Percentiles rank a stretch among this genome's conserved stretches.
Conservation (phyloP, 75 land plant genomes). For the Pinus albicaulis region DNA sequence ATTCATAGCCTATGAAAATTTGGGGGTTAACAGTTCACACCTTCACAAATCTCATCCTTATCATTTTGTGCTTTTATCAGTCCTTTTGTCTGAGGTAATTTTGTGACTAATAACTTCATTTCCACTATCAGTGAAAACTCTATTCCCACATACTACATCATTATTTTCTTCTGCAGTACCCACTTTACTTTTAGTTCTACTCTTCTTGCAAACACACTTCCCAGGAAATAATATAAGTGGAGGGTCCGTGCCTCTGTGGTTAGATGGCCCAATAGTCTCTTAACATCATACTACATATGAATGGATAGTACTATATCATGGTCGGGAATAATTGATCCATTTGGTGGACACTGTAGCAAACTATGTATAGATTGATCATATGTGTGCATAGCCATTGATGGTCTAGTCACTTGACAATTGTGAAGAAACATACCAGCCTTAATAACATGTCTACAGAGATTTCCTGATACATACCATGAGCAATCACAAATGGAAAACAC, state of each 20-base stretch:
- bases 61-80: too few relatives aligned
- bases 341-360: too few relatives aligned
- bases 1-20: too few relatives aligned
- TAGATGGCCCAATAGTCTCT: constrained; percentile 13
- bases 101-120: too few relatives aligned
- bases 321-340: constrained; percentile 61
- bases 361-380: too few relatives aligned
- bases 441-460: constrained; percentile 66
- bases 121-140: too few relatives aligned
- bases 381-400: constrained; percentile 35
- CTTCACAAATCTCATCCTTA: too few relatives aligned
- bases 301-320: constrained; percentile 59
- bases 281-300: constrained; percentile 32
- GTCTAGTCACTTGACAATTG: constrained; percentile 17
- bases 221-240: background rate
- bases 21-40: too few relatives aligned
- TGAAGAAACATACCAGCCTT: constrained; percentile 43
- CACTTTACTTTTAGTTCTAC: too few relatives aligned
- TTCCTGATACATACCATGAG: constrained; percentile 57
- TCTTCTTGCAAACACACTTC: constrained; percentile 8
- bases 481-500: constrained; percentile 74
- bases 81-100: too few relatives aligned
- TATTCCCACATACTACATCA: too few relatives aligned
- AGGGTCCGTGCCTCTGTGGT: background rate
- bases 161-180: too few relatives aligned